Evolutionary conservation across 1,284 basidiomycete species (phyloP), one percentile per base, ranked within the genome.

Genomic region (Porodaedalea pini): DNA sequence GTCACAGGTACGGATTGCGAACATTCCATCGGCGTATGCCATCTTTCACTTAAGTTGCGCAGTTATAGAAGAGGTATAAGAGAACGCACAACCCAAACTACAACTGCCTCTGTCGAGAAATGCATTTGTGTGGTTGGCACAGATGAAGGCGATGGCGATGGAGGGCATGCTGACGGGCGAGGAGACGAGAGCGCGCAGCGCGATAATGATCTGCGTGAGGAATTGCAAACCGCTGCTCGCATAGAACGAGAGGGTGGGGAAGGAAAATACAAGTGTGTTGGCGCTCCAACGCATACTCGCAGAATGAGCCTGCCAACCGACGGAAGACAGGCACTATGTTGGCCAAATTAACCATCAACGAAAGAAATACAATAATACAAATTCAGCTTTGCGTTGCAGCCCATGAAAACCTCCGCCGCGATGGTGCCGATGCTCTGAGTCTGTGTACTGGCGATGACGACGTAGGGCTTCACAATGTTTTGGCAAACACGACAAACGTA

Each of bases 141-240:
- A 82, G 63, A 88, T 77, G 69, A 85, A 91, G 43, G 78, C 73
- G 69, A 82, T 78, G 71, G 88, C 73, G 63, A 88, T 73, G 72
- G 86, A 89, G 11, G 89, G 89, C 36, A 85, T 68, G 5, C 83
- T 82, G 29, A 82, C 78, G 15, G 88, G 70, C 13, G 78, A 77
- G 2, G 83, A 79, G n/a, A 88, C 80, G 11, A 92, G 74, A 7
- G 88, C 89, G 57, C 90, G 80, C 86, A 88, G 92, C 66, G 90
- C 90, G 56, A 88, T 83, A 65, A 89, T 79, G 61, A 90, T 82
- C 61, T 86, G 83, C n/a, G 81, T 83, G 13, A 90, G 76, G 44
- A 92, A 75, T 70, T 90, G 88, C 19, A 90, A 73, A 11, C 86
- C 85, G 56, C 74, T 78, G 56, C n/a, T n/a, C n/a, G n/a, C n/a